Evolutionary conservation across 1,284 basidiomycete species (phyloP), one percentile per base, ranked within the genome.

Genomic region (Moesziomyces parantarcticus): DNA sequence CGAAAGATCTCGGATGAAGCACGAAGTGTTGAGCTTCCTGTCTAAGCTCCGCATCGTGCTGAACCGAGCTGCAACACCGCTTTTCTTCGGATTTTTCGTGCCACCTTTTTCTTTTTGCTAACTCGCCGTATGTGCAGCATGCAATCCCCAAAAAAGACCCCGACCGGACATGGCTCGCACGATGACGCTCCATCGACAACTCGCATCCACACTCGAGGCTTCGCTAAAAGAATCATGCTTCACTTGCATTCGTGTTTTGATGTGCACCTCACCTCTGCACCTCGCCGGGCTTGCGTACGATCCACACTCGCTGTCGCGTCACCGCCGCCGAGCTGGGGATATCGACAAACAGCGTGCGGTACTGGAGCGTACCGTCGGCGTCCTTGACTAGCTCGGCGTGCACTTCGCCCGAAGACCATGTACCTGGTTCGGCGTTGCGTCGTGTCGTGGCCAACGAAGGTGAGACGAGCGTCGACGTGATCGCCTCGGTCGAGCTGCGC

Each of bases 331-430:
- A 67, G 43, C 53, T 71, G 32, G 79, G 79, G 32, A 81, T 68
- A 45, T 81, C 79, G 26, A 79, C 67, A 45, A 71, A 76, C 21
- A 81, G 65, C 29, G 63, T 59, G 11, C 64, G 58, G 52, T 78
- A 81, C 63, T 81, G 79, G 41, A 75, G 56, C 14, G 62, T 59
- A 3, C 77, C 79, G 42, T 79, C 55, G 26, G 69, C 71, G 46
- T 81, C 79, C 65, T 78, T 77, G 48, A 75, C 66, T 23, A 81
- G 46, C 57, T 81, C 79, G 16, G 75, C 66, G 29, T 78, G 71
- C 26, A 78, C 79, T 34, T 81, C 79, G 14, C 77, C 79, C 5
- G 76, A 54, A 6, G 74, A 74, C 65, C 73, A 81, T 0, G 79
- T 81, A 1, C 79, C 79, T 2, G 73, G 73, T 43, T 72, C 67